Evolutionary conservation across 768 basidiomycete species (phyloP), one percentile per base, ranked within the genome.

Genomic region (Leccinum sublutescens): DNA sequence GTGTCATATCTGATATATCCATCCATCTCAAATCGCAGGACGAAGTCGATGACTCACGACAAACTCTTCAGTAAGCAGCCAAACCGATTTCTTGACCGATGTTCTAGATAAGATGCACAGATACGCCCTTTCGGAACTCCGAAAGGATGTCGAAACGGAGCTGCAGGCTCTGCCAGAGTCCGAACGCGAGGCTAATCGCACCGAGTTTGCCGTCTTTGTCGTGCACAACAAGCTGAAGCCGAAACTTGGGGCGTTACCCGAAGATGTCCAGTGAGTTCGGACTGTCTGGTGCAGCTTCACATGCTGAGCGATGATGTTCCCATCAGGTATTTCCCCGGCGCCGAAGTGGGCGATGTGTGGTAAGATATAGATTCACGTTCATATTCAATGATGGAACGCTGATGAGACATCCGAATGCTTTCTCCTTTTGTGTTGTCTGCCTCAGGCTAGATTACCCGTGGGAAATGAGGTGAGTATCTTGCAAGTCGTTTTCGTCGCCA

Each of bases 161-260:
- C 75, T 91, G 14, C 74, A 83, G 29, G 71, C 72, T 11, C 80
- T 85, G 57, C 87, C 90, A 4, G 89, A 91, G 72, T 74, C 82
- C 17, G 87, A 95, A 64, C 87, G 88, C 53, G 84, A 88, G n/a
- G 82, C 82, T 1, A 75, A 86, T 19, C 82, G 83, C 60, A 95
- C 96, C 27, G 79, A 89, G 71, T 93, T 99, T 60, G 95, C 85
- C 1, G 79, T 98, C 63, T 99, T 98, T 68, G 96, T 98, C 50
- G 92, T 95, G 25, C 91, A 95, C 75, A 93, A 95, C 79, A 98
- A 98, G 78, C 79, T 86, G 61, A 98, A 98, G 76, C 78, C 80
- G 33, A 99, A 99, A 77, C 71, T 86, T 36, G 95, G 85, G 27
- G 75, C 84, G 49, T 76, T 99, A 38, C 91, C 94, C 3, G 65